Percentiles rank a stretch among this genome's conserved stretches.
Evolutionary conservation across 768 basidiomycete genomes (phyloP).

Genomic region (Psilocybe azurescens): DNA sequence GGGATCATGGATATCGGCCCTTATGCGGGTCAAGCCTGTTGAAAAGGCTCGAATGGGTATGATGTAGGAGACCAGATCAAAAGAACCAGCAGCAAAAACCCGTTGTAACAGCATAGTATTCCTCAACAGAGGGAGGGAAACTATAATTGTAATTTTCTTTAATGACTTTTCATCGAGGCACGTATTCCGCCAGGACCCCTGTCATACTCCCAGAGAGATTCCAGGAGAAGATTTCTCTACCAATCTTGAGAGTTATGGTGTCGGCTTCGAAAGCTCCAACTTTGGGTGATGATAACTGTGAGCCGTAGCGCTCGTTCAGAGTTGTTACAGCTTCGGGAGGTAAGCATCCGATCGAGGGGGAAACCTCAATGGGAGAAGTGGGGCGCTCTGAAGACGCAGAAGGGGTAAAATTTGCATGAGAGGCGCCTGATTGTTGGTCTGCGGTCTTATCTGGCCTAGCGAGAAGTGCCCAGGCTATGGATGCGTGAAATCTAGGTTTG

Average conservation of each 20-base stretch:
- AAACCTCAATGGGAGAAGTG: slow-evolving; percentile 29
- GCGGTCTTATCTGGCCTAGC: slow-evolving; percentile 29
- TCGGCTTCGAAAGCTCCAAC: slow-evolving; percentile 58
- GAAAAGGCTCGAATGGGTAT: slow-evolving; percentile 12
- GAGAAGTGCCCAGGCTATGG: slow-evolving; percentile 87
- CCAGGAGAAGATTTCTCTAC: slow-evolving; percentile 66
- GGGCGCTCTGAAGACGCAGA: slow-evolving; percentile 13
- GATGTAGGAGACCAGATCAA: slow-evolving; percentile 13
- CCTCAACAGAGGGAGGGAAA: slow-evolving; percentile 7
- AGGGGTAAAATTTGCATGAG: slow-evolving; percentile 21
- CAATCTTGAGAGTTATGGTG: slow-evolving; percentile 69
- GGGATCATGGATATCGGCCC: slow-evolving; percentile 20
- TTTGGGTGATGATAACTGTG: slow-evolving; percentile 43
- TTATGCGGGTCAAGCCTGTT: slow-evolving; percentile 19
- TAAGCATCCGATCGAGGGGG: slow-evolving; percentile 56
- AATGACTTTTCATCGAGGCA: background rate
- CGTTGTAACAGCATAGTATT: slow-evolving; percentile 13
- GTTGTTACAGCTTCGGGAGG: slow-evolving; percentile 49
- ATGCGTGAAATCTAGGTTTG: slow-evolving; percentile 85
- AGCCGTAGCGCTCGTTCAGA: slow-evolving; percentile 56
- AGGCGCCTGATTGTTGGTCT: slow-evolving; percentile 9
- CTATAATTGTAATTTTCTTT: slow-evolving; percentile 12
- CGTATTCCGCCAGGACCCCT: background rate
- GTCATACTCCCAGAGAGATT: slow-evolving; percentile 32
- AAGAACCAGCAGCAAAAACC: slow-evolving; percentile 11